These are phyloP conservation scores for Phymatotrichopsis omnivora DNA, from an alignment of 2,329 filamentous ascomycete genomes.

Conservation along the genomic window DNA sequence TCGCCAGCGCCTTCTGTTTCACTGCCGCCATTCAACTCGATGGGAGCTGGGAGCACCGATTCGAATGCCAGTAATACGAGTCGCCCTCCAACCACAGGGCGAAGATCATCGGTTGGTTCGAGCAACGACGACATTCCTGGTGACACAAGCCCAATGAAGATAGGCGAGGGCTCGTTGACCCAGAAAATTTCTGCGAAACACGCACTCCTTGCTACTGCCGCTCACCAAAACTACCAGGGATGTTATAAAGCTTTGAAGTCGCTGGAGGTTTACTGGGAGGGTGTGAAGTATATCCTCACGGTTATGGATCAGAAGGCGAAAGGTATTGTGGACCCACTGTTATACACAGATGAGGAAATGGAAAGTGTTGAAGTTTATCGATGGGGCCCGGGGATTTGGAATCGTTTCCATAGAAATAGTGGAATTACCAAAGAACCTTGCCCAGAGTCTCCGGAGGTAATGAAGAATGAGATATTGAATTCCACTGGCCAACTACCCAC, in stretches of 20 bases:
- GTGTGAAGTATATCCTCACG: slow-evolving; percentile 75
- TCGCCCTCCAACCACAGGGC: slow-evolving; percentile 2
- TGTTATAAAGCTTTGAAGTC: slow-evolving; percentile 77
- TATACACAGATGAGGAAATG: slow-evolving; percentile 63
- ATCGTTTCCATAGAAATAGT: slow-evolving; percentile 13
- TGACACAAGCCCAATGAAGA: slow-evolving; percentile 5
- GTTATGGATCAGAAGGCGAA: slow-evolving; percentile 80
- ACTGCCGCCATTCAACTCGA: slow-evolving; percentile 1
- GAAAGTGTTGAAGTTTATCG: slow-evolving; percentile 54
- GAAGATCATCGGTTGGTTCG: slow-evolving; percentile 11
- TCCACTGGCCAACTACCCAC: no score
- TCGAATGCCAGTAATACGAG: slow-evolving; percentile 1
- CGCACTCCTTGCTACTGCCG: slow-evolving; percentile 65
- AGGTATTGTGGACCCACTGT: slow-evolving; percentile 65
- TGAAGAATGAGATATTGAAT: slow-evolving; percentile 1
- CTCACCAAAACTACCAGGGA: slow-evolving; percentile 75
- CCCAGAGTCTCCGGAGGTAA: slow-evolving; percentile 1
- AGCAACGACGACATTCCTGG: slow-evolving; percentile 4
- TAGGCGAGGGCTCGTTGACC: slow-evolving; percentile 10
- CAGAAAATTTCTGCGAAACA: slow-evolving; percentile 48
- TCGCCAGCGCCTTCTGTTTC: slow-evolving; percentile 39
- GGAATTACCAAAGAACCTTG: not conserved
- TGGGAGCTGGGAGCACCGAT: slow-evolving; percentile 3
- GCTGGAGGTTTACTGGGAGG: slow-evolving; percentile 76
- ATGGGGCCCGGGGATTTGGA: slow-evolving; percentile 37